Evolutionary conservation across 306 rosid genomes (phyloP), one percentile per base, ranked within the genome.

Genomic region (Glycine tomentella): DNA sequence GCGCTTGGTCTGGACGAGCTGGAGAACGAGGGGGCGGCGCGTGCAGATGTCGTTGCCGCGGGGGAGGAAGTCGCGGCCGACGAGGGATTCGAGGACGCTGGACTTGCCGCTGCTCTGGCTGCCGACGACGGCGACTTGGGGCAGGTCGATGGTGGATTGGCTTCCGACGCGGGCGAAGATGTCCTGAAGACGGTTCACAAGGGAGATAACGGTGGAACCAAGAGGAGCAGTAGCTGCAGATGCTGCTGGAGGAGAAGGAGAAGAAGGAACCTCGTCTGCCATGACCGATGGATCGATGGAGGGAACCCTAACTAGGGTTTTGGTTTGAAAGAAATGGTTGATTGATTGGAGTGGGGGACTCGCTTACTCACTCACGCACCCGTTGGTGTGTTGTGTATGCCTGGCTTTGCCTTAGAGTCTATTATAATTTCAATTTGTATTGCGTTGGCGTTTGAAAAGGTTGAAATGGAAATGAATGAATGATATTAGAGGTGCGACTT

Each of bases 51-150:
- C 99, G 31, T 92, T 85, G 62, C 99, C 99, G 38, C 99, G 85
- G 0, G 99, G 98, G 64, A 96, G 87, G 83, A 96, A 96, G 84
- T 96, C 99, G 6, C 99, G 97, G 55, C 99, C 99, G 7, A 93
- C 98, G 6, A 96, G 97, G 8, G 99, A 84, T 75, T 96, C 98
- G 12, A 96, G 98, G 71, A 96, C 99, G 82, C 99, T 96, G 25
- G 99, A 96, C 93, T 96, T 96, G 77, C 99, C 98, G 77, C 99
- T 93, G 69, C 99, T 96, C 89, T 96, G 98, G 85, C 99, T 93
- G 3, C 99, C 99, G 42, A 96, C 98, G 36, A 96, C 99, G 17
- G 98, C 96, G 9, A 96, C 99, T 76, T 96, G 99, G 4, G 99
- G 99, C n/a, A 96, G 97, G 89, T 96, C 95, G 82, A 96, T 93